Conservation (phyloP, 2,329 filamentous ascomycete species). For the Penicillium brasilianum region DNA sequence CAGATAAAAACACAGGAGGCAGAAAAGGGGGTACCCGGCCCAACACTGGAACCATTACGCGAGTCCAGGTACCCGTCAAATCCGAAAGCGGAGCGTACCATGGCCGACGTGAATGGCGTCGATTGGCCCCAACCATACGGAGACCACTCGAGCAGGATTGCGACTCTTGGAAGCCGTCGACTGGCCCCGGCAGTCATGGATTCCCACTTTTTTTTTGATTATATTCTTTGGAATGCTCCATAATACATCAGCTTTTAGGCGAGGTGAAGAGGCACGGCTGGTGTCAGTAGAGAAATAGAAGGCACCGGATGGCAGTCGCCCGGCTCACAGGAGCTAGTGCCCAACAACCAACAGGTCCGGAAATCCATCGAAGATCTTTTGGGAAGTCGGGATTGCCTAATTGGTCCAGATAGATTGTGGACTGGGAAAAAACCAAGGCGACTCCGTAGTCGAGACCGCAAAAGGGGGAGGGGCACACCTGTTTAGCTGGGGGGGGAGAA, state of each 20-base stretch:
- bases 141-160: neutral
- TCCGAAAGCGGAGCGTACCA: slow-evolving; percentile 1
- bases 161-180: neutral
- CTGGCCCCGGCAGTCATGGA: neutral
- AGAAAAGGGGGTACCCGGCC: neutral
- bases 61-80: slow-evolving; percentile 1
- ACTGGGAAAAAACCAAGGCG: neutral
- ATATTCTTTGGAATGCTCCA: neutral
- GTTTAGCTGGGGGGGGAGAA: slow-evolving; percentile 2
- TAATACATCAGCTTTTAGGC: neutral
- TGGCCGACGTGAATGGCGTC: neutral
- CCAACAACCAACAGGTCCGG: slow-evolving; percentile 11
- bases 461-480: neutral
- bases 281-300: neutral
- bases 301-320: slow-evolving; percentile 11
- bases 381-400: neutral
- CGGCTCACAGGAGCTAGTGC: slow-evolving; percentile 15
- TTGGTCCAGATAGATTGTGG: neutral
- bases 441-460: too few relatives aligned
- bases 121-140: slow-evolving; percentile 1
- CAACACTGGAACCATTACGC: neutral
- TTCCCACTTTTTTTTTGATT: slow-evolving; percentile 7
- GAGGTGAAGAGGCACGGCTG: neutral
- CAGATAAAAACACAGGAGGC: neutral
- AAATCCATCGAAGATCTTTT: slow-evolving; percentile 5